Evolutionary conservation across 768 basidiomycete genomes (phyloP), one percentile per base, ranked within the genome.

Genomic region (Termitomyces sp.): DNA sequence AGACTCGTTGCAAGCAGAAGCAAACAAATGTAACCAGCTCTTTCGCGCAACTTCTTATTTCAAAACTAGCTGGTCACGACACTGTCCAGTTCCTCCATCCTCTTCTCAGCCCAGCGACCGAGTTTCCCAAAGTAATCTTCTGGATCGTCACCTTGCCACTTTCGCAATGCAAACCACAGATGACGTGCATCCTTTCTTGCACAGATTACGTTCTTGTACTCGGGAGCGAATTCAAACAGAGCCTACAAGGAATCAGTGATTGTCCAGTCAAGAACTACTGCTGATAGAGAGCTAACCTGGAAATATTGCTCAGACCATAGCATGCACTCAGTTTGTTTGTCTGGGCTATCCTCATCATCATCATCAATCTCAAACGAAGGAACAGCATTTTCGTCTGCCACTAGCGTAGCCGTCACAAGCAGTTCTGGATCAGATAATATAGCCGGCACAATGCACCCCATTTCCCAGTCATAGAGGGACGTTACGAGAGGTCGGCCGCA

Each of bases 1-100:
- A 82, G 23, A 23, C 23, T 23, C 23, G 2, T 23, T 23, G 23
- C 23, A 23, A 23, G 23, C 23, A 23, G 23, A 23, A 23, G 23
- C 23, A 23, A 23, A 23, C 23, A 23, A 23, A 23, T 23, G 23
- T 23, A 23, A 23, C 23, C 23, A 23, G 23, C 23, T 23, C 23
- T 23, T 23, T 23, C 23, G 23, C 23, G 23, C 1, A 23, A 23
- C 23, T 23, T 23, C 23, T 23, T 23, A 23, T 23, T 23, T 23
- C 23, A 23, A 23, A 23, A 23, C 23, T 23, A 23, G 23, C 23
- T 23, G 23, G 23, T 23, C 23, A 23, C 23, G 2, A 23, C 23
- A 23, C 23, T 23, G 23, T 38, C 8, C 30, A 49, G 18, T 32
- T 32, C 48, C 30, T 49, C 32, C 30, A 49, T 49, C 30, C 30